Evolutionary conservation across 257 asterid species (phyloP), one percentile per base, ranked within the genome.

Genomic region (Nicotiana sylvestris): DNA sequence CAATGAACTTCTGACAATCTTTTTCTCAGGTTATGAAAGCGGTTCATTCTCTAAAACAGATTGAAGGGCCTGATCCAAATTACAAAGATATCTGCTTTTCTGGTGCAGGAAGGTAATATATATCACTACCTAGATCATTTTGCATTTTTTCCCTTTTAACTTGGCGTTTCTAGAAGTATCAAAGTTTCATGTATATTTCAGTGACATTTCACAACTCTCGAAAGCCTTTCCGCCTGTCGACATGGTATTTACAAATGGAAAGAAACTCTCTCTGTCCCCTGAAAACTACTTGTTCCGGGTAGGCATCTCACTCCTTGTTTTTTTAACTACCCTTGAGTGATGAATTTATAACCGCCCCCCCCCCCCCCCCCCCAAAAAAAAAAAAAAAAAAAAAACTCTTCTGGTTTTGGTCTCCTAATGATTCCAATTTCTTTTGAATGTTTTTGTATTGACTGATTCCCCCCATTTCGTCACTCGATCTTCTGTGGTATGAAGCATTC

Each of bases 211-310:
- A 58, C 88, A 88, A 87, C 94, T 96, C 78, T 90, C 97, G 13
- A 87, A 90, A 85, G 68, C 86, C 78, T 96, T 94, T 86, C 99
- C 99, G 39, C 84, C 92, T 35, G 98, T 94, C 76, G 98, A 94
- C 84, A 94, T 96, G 98, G 98, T 88, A 77, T 94, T 96, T 86
- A 86, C 82, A 83, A 89, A 92, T 84, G 97, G 92, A 86, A 95
- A 91, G 90, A 96, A 94, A 94, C 91, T 93, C 58, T 82, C 91
- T 83, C 86, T 96, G 81, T 89, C 96, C 77, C 98, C 98, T 82
- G 99, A 96, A 89, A 96, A 96, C 88, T 96, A 94, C 88, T 87
- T 96, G 88, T 96, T 96, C 89, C 91, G 98, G 89, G 99, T 94
- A 90, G 18, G 90, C 58, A 17, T 69, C 82, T 82, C 55, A 58